phyloP scores from a whole-genome alignment of 169 alveolate species.

The Eimeria sp. region DNA sequence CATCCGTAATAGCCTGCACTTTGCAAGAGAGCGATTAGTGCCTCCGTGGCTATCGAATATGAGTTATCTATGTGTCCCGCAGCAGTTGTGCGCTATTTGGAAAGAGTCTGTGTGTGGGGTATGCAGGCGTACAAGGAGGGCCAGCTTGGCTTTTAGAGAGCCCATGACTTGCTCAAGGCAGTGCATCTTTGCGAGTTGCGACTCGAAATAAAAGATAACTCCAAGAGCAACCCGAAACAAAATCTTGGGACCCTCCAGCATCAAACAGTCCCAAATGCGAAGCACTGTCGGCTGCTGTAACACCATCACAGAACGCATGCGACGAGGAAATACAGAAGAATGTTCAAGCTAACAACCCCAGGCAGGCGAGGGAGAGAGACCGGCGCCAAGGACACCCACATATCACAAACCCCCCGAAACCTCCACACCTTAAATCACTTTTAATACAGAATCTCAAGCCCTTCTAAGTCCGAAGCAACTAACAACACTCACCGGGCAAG shows the following conservation, averaged over 20 bases:
- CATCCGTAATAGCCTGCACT: too few species aligned
- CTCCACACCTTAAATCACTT: background rate
- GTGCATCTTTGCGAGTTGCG: constrained; percentile 38
- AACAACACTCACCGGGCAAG: constrained; percentile 88
- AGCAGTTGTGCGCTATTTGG: too few species aligned
- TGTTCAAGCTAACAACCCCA: background rate
- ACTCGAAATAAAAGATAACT: constrained; percentile 28
- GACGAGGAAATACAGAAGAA: background rate
- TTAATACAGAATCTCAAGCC: background rate
- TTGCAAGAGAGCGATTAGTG: too few species aligned
- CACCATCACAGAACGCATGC: too few species aligned
- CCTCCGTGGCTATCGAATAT: too few species aligned
- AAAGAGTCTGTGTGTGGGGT: too few species aligned
- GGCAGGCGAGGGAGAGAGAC: too few species aligned
- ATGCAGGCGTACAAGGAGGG: constrained; percentile 43
- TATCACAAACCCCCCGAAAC: background rate
- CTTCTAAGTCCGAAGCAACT: background rate
- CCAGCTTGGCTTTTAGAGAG: constrained; percentile 48
- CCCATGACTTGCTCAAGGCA: constrained; percentile 81
- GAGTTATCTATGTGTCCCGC: too few species aligned
- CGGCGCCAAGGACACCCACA: background rate
- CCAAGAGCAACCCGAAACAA: constrained; percentile 90
- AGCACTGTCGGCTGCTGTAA: constrained; percentile 89
- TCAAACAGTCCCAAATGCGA: constrained; percentile 92
- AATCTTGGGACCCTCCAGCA: constrained; percentile 92